Evolutionary conservation across 768 basidiomycete genomes (phyloP).

Genomic region (Amyloporia xantha): DNA sequence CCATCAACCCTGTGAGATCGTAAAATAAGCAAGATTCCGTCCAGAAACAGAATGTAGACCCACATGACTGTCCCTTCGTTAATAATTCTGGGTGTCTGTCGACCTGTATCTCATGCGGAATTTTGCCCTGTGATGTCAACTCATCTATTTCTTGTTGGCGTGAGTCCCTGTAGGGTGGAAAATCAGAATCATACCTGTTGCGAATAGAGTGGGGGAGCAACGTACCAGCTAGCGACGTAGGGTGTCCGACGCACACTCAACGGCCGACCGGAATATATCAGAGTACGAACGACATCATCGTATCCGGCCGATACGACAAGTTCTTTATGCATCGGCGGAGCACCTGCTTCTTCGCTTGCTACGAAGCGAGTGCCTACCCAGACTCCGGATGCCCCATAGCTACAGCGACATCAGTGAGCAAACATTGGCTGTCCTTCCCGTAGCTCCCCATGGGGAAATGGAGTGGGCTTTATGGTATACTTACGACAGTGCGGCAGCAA

Average conservation of each 20-base stretch:
- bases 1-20: slow-evolving; percentile 58
- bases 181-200: not conserved
- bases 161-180: slow-evolving; percentile 45
- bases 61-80: slow-evolving; percentile 53
- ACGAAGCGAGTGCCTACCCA: slow-evolving; percentile 91
- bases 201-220: slow-evolving; percentile 4
- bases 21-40: not conserved
- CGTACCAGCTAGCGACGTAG: slow-evolving; percentile 70
- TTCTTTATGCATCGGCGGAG: slow-evolving; percentile 68
- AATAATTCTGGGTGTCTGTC: slow-evolving; percentile 62
- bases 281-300: slow-evolving; percentile 65
- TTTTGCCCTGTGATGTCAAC: slow-evolving; percentile 54
- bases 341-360: slow-evolving; percentile 74
- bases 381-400: slow-evolving; percentile 78
- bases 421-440: not conserved
- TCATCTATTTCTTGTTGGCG: slow-evolving; percentile 53
- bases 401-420: slow-evolving; percentile 17
- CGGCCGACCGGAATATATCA: slow-evolving; percentile 75
- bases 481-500: slow-evolving; percentile 71
- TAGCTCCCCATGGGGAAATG: no score
- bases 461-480: no score
- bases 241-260: slow-evolving; percentile 74
- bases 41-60: slow-evolving; percentile 18
- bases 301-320: slow-evolving; percentile 62
- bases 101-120: slow-evolving; percentile 74